Evolutionary conservation across 305 asterid species (phyloP), one percentile per base, ranked within the genome.

Genomic region (Coffea humblotiana): DNA sequence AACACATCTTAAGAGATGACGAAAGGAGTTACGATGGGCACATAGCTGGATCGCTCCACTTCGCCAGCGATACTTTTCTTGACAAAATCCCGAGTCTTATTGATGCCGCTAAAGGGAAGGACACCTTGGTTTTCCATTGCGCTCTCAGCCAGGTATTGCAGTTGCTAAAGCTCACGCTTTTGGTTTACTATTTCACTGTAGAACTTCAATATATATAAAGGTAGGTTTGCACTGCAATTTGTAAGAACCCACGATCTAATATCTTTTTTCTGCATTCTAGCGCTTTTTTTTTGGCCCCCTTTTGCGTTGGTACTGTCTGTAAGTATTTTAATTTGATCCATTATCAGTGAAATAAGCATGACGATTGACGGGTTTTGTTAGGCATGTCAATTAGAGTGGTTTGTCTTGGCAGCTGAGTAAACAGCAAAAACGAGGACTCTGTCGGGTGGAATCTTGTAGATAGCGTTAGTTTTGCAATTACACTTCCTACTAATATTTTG

Each of bases 21-120:
- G 98, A 95, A 82, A 89, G 99, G 91, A 91, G 90, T 84, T 84
- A 29, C 54, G 98, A 95, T 88, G 98, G 99, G 13, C 99, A 95
- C 65, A 95, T 95, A 86, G 89, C 95, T 40, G 97, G 97, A 11
- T 95, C 99, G 5, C 89, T 93, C 71, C 99, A 95, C 91, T 91
- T 91, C 75, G 87, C 97, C 3, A 95, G 97, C 82, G 97, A 89
- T 69, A 85, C 90, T 8, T 95, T 95, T 81, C 25, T 82, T 40
- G 94, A 90, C 54, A 93, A 92, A 82, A 78, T 95, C 11, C 96
- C 99, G 8, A 78, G 74, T 80, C 92, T 93, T 49, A 78, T 89
- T 81, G 91, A 95, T 84, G 85, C 95, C 70, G 85, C 93, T 49
- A 86, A 91, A 80, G 96, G 85, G 81, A 93, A 92, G 89, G 98